phyloP scores from a whole-genome alignment of 179 eudicot genomes.

The Carnegiea gigantea region DNA sequence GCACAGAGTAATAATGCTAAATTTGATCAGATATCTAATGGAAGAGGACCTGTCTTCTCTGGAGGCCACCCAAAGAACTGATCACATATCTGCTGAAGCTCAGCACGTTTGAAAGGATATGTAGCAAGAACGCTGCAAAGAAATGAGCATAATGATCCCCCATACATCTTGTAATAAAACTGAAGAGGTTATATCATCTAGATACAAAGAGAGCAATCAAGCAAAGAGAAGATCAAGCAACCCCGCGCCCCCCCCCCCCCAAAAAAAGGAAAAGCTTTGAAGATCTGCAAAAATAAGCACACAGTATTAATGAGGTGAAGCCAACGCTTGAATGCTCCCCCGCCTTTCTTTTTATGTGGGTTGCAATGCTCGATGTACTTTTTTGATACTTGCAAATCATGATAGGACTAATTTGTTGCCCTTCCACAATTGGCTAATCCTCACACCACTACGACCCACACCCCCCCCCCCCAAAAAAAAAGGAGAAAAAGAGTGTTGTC shows the following conservation, averaged over 20 bases:
- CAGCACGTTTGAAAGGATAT: slow-evolving; percentile 53
- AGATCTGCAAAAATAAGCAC: neutral
- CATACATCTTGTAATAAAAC: neutral
- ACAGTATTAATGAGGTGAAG: neutral
- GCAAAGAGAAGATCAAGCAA: no score
- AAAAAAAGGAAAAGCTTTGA: neutral
- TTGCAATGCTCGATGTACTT: neutral
- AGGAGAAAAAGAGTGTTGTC: no score
- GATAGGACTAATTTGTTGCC: neutral
- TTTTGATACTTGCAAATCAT: neutral
- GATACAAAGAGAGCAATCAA: neutral
- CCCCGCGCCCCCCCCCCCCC: neutral
- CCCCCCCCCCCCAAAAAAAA: no score
- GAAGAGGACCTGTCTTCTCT: slow-evolving; percentile 75
- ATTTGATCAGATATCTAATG: neutral
- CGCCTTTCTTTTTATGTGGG: neutral
- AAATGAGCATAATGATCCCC: slow-evolving; percentile 12
- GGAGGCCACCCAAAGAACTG: slow-evolving; percentile 82
- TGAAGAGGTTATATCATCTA: neutral
- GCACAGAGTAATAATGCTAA: neutral
- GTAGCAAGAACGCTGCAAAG: slow-evolving; percentile 63
- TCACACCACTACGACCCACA: no score
- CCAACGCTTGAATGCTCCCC: neutral
- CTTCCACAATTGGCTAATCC: neutral
- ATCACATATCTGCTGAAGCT: slow-evolving; percentile 70